Base-by-base conservation (phyloP, 2,329 filamentous ascomycete species). In the Fusarium sp. region DNA sequence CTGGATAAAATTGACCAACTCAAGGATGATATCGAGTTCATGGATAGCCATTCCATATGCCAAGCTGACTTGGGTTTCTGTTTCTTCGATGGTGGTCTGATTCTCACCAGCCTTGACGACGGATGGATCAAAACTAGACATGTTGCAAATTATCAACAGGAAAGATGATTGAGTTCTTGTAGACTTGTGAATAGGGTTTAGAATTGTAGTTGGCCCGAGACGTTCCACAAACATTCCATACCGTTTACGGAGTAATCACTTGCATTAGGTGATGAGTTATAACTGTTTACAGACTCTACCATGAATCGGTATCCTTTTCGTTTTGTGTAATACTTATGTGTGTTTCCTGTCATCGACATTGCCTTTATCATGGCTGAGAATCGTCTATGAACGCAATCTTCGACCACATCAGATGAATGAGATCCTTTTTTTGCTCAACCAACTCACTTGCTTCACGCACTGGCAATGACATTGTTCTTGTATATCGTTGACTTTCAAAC, bases 11-110 rank as follows among this genome's bases (percentile, higher is more conserved):
- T 50, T 60, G 30, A 55, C 25, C 44, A 72, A n/a, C 22, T 70
- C 32, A 12, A 68, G 66, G 22, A 72, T 63, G 44, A 64, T 45
- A 12, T 60, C 50, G 29, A 73, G 63, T 47, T 73, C 66, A 10
- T 53, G 59, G n/a, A 72, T 40, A 10, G 62, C 66, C 63, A 72
- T 50, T 29, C 51, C 57, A 52, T 70, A 72, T 5, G 70, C 70
- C 32, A 67, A 27, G 20, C 66, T 72, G 29, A 72, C 70, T 30
- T 72, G 54, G 14, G 27, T 50, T 53, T 72, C 70, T 30, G 66
- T 55, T 14, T 70, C 46, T 18, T 58, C 59, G 38, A 67, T 45
- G 5, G 63, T 66, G 22, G 40, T 66, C 38, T 42, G 51, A 24
- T 56, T 54, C 30, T 73, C 72, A 15, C 66, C 63, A 20, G 60